A percentile compares a stretch with the other conserved stretches of the same genome.
phyloP scores from a whole-genome alignment of 208 protist genomes.

The Acanthamoeba triangularis region DNA sequence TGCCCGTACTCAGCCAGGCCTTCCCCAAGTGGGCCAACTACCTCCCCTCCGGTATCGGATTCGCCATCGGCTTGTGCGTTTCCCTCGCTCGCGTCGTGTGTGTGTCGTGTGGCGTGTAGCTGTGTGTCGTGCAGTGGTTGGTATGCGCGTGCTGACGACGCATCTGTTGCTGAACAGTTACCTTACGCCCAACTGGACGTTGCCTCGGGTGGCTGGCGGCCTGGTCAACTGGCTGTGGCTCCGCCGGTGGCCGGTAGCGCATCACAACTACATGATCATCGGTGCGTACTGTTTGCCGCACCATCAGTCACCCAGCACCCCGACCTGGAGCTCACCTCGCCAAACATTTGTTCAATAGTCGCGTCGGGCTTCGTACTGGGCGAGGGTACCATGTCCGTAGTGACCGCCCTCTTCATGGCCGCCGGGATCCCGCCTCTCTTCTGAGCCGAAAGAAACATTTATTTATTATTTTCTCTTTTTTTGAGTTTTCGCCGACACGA shows the following conservation, averaged over 20 bases:
- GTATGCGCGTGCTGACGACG: background rate
- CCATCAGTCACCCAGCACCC: too few species aligned
- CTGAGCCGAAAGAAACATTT: too few species aligned
- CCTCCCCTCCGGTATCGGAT: slow-evolving; percentile 82
- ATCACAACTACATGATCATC: slow-evolving; percentile 81
- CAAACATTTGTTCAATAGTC: background rate
- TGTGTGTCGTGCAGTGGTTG: background rate
- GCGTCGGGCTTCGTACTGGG: slow-evolving; percentile 86
- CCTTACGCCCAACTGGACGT: slow-evolving; percentile 82
- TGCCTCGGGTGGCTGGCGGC: slow-evolving; percentile 78
- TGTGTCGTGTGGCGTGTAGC: background rate
- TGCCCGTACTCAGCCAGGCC: slow-evolving; percentile 64
- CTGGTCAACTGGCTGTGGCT: slow-evolving; percentile 78
- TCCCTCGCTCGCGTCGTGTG: background rate
- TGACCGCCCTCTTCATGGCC: slow-evolving; percentile 73
- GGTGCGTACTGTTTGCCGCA: background rate
- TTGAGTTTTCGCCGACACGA: background rate
- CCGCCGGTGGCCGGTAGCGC: background rate
- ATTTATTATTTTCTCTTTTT: background rate
- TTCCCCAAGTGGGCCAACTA: background rate
- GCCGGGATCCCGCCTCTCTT: background rate
- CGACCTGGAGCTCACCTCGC: background rate
- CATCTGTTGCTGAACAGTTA: background rate
- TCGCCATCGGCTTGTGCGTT: slow-evolving; percentile 82
- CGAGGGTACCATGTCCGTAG: slow-evolving; percentile 84